Evolutionary conservation across 768 basidiomycete species (phyloP).

Genomic region (Sporobolomyces roseus): DNA sequence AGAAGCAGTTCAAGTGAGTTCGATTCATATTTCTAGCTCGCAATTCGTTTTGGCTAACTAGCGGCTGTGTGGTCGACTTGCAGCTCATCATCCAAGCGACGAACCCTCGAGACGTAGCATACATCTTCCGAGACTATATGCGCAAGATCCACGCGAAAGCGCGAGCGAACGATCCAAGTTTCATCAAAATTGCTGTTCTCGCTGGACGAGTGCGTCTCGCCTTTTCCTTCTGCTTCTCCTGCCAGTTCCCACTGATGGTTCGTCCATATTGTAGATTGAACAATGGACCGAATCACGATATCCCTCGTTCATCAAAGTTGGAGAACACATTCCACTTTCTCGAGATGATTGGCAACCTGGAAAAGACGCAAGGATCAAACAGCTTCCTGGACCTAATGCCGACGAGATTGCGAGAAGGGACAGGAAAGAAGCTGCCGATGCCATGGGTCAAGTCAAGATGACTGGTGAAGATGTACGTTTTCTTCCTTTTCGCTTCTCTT

Average conservation of each 20-base stretch:
- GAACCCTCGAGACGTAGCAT: conserved; percentile 84
- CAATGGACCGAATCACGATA: conserved; percentile 90
- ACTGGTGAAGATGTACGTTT: conserved; percentile 26
- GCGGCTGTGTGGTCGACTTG: not conserved
- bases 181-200: conserved; percentile 72
- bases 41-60: not conserved
- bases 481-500: not conserved
- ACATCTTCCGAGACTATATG: conserved; percentile 77
- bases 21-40: too few species aligned
- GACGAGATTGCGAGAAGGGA: conserved; percentile 19
- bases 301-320: conserved; percentile 70
- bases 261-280: conserved; percentile 63
- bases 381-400: conserved; percentile 27
- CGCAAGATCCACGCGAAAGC: conserved; percentile 79
- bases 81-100: conserved; percentile 89
- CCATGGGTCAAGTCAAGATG: conserved; percentile 15
- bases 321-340: conserved; percentile 24
- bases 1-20: conserved; percentile 70
- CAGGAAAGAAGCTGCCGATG: not conserved
- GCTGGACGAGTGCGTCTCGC: conserved; percentile 66
- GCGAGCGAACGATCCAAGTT: conserved; percentile 75
- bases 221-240: not conserved
- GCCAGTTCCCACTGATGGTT: not conserved
- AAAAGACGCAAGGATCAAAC: conserved; percentile 37
- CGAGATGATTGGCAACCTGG: conserved; percentile 27